Evolutionary conservation across 805 yeast genomes (phyloP).

Genomic region (Lipomyces starkeyi): DNA sequence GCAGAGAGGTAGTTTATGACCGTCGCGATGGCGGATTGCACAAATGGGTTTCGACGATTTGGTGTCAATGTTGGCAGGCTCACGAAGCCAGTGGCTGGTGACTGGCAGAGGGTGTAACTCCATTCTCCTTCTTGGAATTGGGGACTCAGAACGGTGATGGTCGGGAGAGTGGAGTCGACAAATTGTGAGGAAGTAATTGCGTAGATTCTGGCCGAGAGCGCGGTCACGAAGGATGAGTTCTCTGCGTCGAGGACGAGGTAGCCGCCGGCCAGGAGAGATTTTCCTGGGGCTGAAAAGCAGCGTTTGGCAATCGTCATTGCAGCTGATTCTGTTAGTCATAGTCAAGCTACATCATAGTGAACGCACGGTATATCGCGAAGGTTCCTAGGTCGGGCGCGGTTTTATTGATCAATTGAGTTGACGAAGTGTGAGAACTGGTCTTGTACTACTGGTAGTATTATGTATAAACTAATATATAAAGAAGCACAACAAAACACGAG

Average conservation of each 20-base stretch:
- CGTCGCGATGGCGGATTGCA: constrained; percentile 64
- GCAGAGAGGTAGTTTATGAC: constrained; percentile 60
- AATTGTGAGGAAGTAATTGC: constrained; percentile 53
- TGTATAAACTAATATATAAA: too few relatives aligned
- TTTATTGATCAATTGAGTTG: too few relatives aligned
- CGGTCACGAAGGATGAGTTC: constrained; percentile 80
- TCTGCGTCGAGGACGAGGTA: constrained; percentile 83
- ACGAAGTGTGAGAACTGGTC: too few relatives aligned
- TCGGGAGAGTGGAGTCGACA: constrained; percentile 27
- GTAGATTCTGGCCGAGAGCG: constrained; percentile 88
- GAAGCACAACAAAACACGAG: too few relatives aligned
- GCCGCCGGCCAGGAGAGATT: constrained; percentile 93
- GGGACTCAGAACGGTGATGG: constrained; percentile 65
- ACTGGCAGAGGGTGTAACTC: constrained; percentile 54
- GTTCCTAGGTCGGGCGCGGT: too few relatives aligned
- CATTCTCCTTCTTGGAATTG: constrained; percentile 78
- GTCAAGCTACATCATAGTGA: too few relatives aligned
- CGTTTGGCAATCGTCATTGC: constrained; percentile 1
- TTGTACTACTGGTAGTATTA: too few relatives aligned
- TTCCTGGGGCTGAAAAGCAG: constrained; percentile 88
- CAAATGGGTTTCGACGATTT: constrained; percentile 66
- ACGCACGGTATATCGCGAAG: too few relatives aligned
- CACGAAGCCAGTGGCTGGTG: constrained; percentile 40
- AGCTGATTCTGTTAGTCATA: not conserved
- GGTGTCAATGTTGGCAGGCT: constrained; percentile 38